Percentiles rank a stretch among this genome's conserved stretches.
Evolutionary conservation across 2,329 filamentous ascomycete genomes (phyloP).

Genomic region (Huntiella decipiens): DNA sequence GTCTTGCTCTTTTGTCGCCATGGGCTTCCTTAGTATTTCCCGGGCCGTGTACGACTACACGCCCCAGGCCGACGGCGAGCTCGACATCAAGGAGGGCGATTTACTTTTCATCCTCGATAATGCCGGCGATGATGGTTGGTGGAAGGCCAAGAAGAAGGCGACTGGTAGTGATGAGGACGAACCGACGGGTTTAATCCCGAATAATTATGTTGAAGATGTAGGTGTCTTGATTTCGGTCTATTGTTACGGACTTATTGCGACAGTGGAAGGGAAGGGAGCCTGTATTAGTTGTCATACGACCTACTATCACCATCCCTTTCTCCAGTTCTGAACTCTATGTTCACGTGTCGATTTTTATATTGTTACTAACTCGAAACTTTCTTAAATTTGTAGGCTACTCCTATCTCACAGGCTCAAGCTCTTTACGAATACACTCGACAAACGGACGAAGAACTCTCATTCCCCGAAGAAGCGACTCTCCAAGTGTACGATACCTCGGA

Average conservation of each 20-base stretch:
- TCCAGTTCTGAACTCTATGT: too few relatives aligned
- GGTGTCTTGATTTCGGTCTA: slow-evolving; percentile 5
- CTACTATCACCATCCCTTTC: background rate
- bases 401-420: slow-evolving; percentile 51
- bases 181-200: slow-evolving; percentile 74
- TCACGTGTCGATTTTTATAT: background rate
- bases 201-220: slow-evolving; percentile 90
- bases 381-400: slow-evolving; percentile 28
- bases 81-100: slow-evolving; percentile 70
- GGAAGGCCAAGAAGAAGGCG: slow-evolving; percentile 88
- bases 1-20: slow-evolving; percentile 19
- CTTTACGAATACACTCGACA: slow-evolving; percentile 96
- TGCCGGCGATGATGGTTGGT: slow-evolving; percentile 64
- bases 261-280: background rate
- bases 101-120: slow-evolving; percentile 78
- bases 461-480: slow-evolving; percentile 69
- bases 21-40: slow-evolving; percentile 88
- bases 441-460: slow-evolving; percentile 94
- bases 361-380: too few relatives aligned
- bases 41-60: slow-evolving; percentile 83
- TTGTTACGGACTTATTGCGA: background rate
- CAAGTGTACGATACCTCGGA: slow-evolving; percentile 80
- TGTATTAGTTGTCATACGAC: background rate
- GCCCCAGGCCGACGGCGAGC: slow-evolving; percentile 70
- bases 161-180: slow-evolving; percentile 72